phyloP scores from a whole-genome alignment of 257 asterid genomes.

The Coffea eugenioides region DNA sequence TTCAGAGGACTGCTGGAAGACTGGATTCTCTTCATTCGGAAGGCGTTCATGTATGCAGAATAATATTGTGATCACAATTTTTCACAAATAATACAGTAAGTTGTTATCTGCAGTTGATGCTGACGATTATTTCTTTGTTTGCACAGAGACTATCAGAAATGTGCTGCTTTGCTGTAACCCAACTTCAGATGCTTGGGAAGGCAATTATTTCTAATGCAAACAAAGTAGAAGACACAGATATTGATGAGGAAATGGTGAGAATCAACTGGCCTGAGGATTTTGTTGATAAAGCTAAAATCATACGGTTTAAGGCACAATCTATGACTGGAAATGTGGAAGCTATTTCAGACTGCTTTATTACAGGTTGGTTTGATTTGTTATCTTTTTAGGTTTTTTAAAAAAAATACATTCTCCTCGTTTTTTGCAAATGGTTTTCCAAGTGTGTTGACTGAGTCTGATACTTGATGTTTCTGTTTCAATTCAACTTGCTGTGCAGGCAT shows the following conservation, averaged over 20 bases:
- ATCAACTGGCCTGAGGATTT: slow-evolving; percentile 90
- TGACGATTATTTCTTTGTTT: slow-evolving; percentile 20
- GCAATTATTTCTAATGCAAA: slow-evolving; percentile 61
- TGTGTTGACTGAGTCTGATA: not conserved
- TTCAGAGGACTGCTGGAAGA: slow-evolving; percentile 78
- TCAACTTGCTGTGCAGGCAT: slow-evolving; percentile 52
- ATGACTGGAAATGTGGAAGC: slow-evolving; percentile 71
- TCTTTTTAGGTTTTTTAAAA: not conserved
- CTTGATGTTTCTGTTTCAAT: not conserved
- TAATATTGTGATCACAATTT: not conserved
- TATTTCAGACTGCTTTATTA: slow-evolving; percentile 65
- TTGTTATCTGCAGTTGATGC: slow-evolving; percentile 12
- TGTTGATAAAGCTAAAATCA: slow-evolving; percentile 75
- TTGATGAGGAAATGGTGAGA: slow-evolving; percentile 55
- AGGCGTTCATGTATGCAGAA: slow-evolving; percentile 87
- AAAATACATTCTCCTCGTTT: not conserved
- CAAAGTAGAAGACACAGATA: slow-evolving; percentile 51
- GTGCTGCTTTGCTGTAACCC: slow-evolving; percentile 90
- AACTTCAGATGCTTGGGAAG: slow-evolving; percentile 78
- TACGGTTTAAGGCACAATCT: slow-evolving; percentile 58
- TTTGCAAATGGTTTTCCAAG: not conserved
- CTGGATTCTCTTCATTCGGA: slow-evolving; percentile 96
- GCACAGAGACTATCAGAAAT: slow-evolving; percentile 91
- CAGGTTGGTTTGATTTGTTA: slow-evolving; percentile 50
- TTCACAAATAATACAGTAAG: slow-evolving; percentile 7